These are phyloP conservation scores for Tolypocladium album DNA, from an alignment of 2,329 filamentous ascomycete genomes.

Conservation along the genomic window DNA sequence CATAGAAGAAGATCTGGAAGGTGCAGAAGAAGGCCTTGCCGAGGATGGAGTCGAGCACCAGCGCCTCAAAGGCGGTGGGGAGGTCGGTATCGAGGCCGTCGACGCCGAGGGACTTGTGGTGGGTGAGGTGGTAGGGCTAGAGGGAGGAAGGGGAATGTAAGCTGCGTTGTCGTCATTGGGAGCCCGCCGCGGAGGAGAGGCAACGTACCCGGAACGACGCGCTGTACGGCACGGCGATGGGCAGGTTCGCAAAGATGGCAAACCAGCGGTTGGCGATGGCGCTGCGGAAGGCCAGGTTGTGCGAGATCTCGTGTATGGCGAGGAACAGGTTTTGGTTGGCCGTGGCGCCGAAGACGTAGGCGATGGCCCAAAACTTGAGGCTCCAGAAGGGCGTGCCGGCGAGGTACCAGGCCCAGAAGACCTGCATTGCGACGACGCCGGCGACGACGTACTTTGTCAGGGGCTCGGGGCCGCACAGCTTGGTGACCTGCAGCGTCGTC, in stretches of 20 bases:
- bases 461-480: slow-evolving; percentile 92
- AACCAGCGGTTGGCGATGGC: slow-evolving; percentile 71
- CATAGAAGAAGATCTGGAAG: slow-evolving; percentile 99
- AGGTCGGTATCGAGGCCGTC: slow-evolving; percentile 94
- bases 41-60: slow-evolving; percentile 87
- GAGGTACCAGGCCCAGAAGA: slow-evolving; percentile 67
- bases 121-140: slow-evolving; percentile 90
- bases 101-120: slow-evolving; percentile 97
- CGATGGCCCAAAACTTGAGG: slow-evolving; percentile 73
- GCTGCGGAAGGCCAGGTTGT: slow-evolving; percentile 88
- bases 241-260: slow-evolving; percentile 88
- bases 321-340: slow-evolving; percentile 98
- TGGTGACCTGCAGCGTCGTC: slow-evolving; percentile 58
- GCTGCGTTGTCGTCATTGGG: background rate
- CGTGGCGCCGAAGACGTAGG: slow-evolving; percentile 87
- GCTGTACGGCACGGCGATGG: slow-evolving; percentile 92
- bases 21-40: slow-evolving; percentile 99
- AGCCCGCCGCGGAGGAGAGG: background rate
- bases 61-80: slow-evolving; percentile 79
- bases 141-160: background rate
- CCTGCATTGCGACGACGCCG: slow-evolving; percentile 72
- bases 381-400: slow-evolving; percentile 70
- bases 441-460: slow-evolving; percentile 89
- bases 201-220: slow-evolving; percentile 74
- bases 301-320: slow-evolving; percentile 96